Conservation (phyloP, 345 rosid species). For the Punica granatum region DNA sequence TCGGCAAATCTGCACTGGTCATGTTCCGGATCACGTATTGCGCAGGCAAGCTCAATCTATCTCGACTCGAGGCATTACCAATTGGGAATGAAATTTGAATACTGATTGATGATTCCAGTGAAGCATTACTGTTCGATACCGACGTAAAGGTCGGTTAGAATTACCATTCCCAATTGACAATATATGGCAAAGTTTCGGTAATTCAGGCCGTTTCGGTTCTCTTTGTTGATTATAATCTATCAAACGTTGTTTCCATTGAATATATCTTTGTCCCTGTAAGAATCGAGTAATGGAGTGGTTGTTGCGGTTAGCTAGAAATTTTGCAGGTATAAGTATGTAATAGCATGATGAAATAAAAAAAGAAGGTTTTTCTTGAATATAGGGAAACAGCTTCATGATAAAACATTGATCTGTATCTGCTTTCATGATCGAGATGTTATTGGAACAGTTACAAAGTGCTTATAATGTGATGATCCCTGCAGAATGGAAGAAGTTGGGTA, state of each 20-base stretch:
- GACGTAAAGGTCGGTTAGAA: too few relatives aligned
- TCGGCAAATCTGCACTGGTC: slow-evolving; percentile 36
- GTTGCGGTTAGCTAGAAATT: not conserved
- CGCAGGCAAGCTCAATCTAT: slow-evolving; percentile 24
- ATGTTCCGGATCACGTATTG: slow-evolving; percentile 42
- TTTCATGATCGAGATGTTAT: slow-evolving; percentile 1
- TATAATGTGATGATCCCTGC: slow-evolving; percentile 9
- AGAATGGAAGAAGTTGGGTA: slow-evolving; percentile 71
- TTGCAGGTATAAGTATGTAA: not conserved
- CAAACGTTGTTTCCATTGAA: not conserved
- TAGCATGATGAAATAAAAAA: not conserved
- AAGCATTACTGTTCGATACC: not conserved
- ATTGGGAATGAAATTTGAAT: not conserved
- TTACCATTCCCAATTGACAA: too few relatives aligned
- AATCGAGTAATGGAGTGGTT: not conserved
- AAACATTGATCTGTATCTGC: not conserved
- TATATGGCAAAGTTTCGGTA: too few relatives aligned
- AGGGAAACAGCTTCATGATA: not conserved
- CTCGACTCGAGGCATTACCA: not conserved
- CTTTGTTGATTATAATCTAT: not conserved
- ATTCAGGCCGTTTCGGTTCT: too few relatives aligned
- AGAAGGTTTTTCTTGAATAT: not conserved
- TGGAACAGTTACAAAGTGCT: not conserved
- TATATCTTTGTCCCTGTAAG: not conserved
- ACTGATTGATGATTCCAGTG: not conserved